Evolutionary conservation across 2,329 filamentous ascomycete genomes (phyloP).

Genomic region (Mycogone perniciosa): DNA sequence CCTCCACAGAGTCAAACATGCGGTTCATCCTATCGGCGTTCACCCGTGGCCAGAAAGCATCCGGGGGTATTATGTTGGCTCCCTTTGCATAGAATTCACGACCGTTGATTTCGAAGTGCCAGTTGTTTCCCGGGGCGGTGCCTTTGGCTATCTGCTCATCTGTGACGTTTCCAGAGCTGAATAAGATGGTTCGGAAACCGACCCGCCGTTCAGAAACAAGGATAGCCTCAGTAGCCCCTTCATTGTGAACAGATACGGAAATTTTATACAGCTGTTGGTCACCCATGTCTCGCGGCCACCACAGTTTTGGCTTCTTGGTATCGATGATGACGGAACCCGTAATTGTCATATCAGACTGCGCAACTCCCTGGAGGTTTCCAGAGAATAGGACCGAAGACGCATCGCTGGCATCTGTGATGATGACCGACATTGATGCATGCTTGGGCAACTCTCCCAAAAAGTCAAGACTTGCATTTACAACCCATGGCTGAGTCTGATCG

Average conservation of each 20-base stretch:
- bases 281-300: conserved; percentile 56
- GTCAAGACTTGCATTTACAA: conserved; percentile 56
- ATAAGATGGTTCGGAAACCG: conserved; percentile 56
- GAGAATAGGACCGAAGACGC: conserved; percentile 25
- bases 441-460: conserved; percentile 43
- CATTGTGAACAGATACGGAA: conserved; percentile 33
- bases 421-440: conserved; percentile 38
- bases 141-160: conserved; percentile 46
- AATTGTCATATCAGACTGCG: conserved; percentile 25
- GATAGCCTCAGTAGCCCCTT: conserved; percentile 37
- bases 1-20: conserved; percentile 43
- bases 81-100: conserved; percentile 51
- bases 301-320: conserved; percentile 42
- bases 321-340: conserved; percentile 42
- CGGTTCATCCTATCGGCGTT: conserved; percentile 44
- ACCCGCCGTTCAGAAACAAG: conserved; percentile 18
- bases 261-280: conserved; percentile 52
- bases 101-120: conserved; percentile 62
- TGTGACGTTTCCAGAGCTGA: conserved; percentile 50
- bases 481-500: conserved; percentile 50
- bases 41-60: conserved; percentile 34
- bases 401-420: conserved; percentile 37
- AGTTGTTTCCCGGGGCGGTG: conserved; percentile 34
- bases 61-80: conserved; percentile 16
- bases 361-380: conserved; percentile 32